Evolutionary conservation across 257 asterid genomes (phyloP).

Genomic region (Solanum chaucha): DNA sequence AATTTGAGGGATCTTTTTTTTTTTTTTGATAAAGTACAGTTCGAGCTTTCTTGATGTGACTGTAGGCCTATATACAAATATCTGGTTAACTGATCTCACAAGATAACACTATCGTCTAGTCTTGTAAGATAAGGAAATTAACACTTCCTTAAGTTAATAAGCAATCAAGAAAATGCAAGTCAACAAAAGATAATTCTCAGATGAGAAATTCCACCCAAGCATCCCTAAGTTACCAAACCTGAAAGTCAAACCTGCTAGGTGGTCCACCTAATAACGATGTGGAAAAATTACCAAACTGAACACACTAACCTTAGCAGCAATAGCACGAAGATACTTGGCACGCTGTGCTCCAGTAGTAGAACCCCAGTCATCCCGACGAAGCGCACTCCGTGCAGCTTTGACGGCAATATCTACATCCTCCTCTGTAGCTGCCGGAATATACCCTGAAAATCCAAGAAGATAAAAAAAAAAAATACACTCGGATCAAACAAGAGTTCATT

Average conservation of each 20-base stretch:
- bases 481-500: neutral
- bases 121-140: neutral
- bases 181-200: neutral
- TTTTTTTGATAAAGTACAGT: neutral
- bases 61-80: neutral
- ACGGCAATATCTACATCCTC: conserved; percentile 61
- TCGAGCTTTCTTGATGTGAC: neutral
- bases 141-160: neutral
- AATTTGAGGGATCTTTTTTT: neutral
- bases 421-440: conserved; percentile 73
- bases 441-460: conserved; percentile 26
- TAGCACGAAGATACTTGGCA: conserved; percentile 37
- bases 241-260: neutral
- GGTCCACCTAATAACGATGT: neutral
- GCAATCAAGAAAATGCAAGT: neutral
- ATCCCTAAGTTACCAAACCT: neutral
- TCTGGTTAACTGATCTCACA: neutral
- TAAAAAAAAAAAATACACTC: neutral
- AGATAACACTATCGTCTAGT: neutral
- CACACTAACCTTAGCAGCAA: conserved; percentile 40
- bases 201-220: neutral
- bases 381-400: conserved; percentile 52
- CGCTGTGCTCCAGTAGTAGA: conserved; percentile 40
- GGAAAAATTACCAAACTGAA: neutral
- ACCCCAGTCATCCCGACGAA: conserved; percentile 35